Evolutionary conservation across 345 rosid genomes (phyloP).

Genomic region (Euphorbia tirucalli): DNA sequence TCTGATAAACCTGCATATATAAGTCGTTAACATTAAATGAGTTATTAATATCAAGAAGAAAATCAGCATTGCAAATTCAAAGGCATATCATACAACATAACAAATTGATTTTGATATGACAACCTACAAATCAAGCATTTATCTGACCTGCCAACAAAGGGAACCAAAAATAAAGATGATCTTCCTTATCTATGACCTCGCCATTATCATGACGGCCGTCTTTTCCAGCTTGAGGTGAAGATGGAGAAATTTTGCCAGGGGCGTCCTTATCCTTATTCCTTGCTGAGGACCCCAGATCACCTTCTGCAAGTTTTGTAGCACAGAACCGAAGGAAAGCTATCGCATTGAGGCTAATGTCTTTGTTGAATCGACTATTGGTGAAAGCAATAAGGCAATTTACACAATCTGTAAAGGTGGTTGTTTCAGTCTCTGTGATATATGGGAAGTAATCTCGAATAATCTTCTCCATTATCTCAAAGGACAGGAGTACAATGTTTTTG

Average conservation of each 20-base stretch:
- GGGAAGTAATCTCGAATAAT: conserved; percentile 95
- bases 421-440: conserved; percentile 94
- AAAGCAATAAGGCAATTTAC: conserved; percentile 96
- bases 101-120: conserved; percentile 15
- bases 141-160: conserved; percentile 89
- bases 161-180: conserved; percentile 92
- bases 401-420: conserved; percentile 98
- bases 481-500: conserved; percentile 87
- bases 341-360: conserved; percentile 88
- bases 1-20: conserved; percentile 81
- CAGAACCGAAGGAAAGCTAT: conserved; percentile 92
- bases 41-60: background rate
- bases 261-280: conserved; percentile 64
- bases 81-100: conserved; percentile 18
- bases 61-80: background rate
- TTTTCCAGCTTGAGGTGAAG: conserved; percentile 50
- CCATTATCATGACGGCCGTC: conserved; percentile 63
- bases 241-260: conserved; percentile 46
- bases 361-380: conserved; percentile 92
- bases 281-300: conserved; percentile 71
- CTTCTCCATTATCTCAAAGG: conserved; percentile 97
- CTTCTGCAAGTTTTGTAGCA: conserved; percentile 95
- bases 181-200: conserved; percentile 58
- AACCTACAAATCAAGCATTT: conserved; percentile 20
- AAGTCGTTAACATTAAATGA: background rate